phyloP scores from a whole-genome alignment of 2,329 filamentous ascomycete genomes.

The Colletotrichum godetiae region DNA sequence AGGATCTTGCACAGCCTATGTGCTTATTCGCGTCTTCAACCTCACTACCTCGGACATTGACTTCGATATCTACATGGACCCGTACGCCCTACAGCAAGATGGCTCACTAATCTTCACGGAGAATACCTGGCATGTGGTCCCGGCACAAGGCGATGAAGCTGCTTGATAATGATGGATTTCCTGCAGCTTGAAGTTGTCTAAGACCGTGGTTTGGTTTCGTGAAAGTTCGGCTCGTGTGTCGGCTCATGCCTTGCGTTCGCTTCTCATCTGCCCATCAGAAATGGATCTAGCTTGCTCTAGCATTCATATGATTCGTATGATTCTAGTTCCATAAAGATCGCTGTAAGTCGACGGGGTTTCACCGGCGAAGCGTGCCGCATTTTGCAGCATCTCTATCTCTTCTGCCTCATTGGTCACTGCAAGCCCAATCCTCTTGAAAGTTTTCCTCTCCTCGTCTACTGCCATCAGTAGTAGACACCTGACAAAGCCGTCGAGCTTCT shows the following conservation, averaged over 20 bases:
- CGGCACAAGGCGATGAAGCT: neutral
- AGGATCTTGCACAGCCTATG: neutral
- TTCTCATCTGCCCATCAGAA: neutral
- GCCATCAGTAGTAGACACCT: neutral
- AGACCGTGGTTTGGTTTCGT: neutral
- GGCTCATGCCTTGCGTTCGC: neutral
- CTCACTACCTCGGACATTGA: neutral
- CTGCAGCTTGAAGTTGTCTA: neutral
- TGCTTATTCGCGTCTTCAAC: neutral
- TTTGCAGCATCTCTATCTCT: neutral
- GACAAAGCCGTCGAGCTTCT: neutral
- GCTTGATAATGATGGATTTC: neutral
- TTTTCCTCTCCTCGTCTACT: accelerated
- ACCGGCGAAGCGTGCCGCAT: neutral
- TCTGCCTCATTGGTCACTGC: neutral
- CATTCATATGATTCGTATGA: neutral
- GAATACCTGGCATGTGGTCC: slow-evolving; percentile 13
- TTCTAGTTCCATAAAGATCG: neutral
- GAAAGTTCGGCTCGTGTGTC: neutral
- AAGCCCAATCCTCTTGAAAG: slow-evolving; percentile 10
- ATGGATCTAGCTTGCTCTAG: neutral
- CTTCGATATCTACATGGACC: neutral
- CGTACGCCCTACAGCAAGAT: neutral
- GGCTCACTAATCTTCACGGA: neutral
- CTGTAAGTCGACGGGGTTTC: neutral